A percentile compares a stretch with the other conserved stretches of the same genome.
These are phyloP conservation scores for Talaromyces rugulosus DNA, from an alignment of 2,329 filamentous ascomycete genomes.

Conservation along the genomic window DNA sequence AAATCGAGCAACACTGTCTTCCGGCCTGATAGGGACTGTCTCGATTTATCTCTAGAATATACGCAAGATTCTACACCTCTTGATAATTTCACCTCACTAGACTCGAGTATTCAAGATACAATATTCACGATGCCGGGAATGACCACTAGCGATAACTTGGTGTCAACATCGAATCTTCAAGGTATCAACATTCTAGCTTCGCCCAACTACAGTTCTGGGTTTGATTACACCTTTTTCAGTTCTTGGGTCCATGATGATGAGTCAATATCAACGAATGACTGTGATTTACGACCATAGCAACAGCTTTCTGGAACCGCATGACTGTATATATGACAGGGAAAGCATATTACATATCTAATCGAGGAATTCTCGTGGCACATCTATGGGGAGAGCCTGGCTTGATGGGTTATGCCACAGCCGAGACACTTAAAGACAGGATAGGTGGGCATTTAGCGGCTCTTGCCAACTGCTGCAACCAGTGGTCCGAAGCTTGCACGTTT, in stretches of 20 bases:
- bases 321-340: too few species aligned
- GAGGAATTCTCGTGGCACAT: too few species aligned
- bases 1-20: neutral
- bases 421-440: too few species aligned
- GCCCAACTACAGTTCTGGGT: neutral
- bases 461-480: too few species aligned
- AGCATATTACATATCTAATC: too few species aligned
- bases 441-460: too few species aligned
- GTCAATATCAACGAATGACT: neutral
- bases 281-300: too few species aligned
- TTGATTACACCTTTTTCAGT: neutral
- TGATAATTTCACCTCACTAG: neutral
- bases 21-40: neutral
- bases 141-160: neutral
- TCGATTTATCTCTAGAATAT: neutral
- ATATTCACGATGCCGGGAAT: neutral
- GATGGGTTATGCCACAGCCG: too few species aligned
- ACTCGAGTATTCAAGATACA: neutral
- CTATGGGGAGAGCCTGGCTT: too few species aligned
- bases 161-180: neutral
- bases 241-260: neutral
- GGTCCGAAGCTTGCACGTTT: too few species aligned
- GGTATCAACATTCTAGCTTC: neutral
- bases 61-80: neutral
- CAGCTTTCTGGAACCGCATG: too few species aligned